Evolutionary conservation across 768 basidiomycete genomes (phyloP), one percentile per base, ranked within the genome.

Genomic region (Polyporus arcularius): DNA sequence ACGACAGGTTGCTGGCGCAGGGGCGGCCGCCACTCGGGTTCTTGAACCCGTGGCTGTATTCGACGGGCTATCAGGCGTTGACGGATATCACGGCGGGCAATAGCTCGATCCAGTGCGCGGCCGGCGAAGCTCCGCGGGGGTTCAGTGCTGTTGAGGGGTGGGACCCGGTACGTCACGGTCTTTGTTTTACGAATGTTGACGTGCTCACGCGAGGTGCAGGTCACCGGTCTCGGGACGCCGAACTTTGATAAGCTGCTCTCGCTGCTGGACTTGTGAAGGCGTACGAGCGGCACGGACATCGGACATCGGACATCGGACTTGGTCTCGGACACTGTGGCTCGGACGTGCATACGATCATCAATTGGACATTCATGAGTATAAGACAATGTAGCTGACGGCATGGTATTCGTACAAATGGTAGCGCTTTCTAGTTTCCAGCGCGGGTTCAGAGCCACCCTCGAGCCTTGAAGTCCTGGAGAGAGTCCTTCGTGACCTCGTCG

Each of bases 401-500:
- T 35, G 11, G 6, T 35, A 35, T 35, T 26, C 41, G 15, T 42
- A n/a, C n/a, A 21, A 54, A 42, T 31, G 30, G 42, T 28, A 8
- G 31, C 16, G n/a, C 14, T 31, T 45, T n/a, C 31, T 9, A 38
- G 35, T 5, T 15, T 26, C 39, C 28, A n/a, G 18, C 15, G 18
- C 14, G 21, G 4, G 6, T 15, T 18, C 18, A 60, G 45, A 67
- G 77, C 80, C 79, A 82, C 1, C 78, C 77, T 16, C 74, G 73
- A 6, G 60, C 65, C 61, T 75, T 75, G 47, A 76, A 81, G 58
- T 81, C 78, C 5, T 68, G 69, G 39, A 83, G 47, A 5, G 72
- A 72, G 57, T 80, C 82, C 58, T 55, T 74, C 3, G 78, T 70
- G 9, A 74, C 72, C 65, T 82, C 77, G 58, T 72, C 73, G 32